Evolutionary conservation across 345 rosid species (phyloP).

Genomic region (Rubroshorea leprosula): DNA sequence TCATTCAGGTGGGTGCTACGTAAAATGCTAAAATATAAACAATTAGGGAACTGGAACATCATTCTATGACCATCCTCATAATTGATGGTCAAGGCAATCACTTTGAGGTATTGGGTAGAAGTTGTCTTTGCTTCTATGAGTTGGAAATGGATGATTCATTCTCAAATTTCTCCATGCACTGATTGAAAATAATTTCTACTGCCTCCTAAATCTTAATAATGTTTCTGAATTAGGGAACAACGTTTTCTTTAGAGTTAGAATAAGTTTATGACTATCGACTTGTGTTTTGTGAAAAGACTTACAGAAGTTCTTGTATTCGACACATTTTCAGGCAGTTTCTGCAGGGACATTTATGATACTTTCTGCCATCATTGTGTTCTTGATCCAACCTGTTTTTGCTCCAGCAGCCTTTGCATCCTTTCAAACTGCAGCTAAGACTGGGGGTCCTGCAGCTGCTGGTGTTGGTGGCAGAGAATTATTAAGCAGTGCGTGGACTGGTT

Average conservation of each 20-base stretch:
- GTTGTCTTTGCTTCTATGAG: neutral
- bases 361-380: conserved; percentile 47
- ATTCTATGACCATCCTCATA: too few species aligned
- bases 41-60: too few species aligned
- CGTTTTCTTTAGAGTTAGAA: neutral
- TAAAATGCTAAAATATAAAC: too few species aligned
- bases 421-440: conserved; percentile 51
- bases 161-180: too few species aligned
- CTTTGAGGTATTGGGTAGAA: neutral
- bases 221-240: neutral
- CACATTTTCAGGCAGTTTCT: conserved; percentile 38
- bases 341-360: conserved; percentile 45
- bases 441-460: conserved; percentile 43
- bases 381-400: conserved; percentile 63
- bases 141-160: too few species aligned
- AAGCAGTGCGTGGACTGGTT: conserved; percentile 92
- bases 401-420: conserved; percentile 84
- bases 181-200: too few species aligned
- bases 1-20: too few species aligned
- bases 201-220: too few species aligned
- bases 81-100: too few species aligned
- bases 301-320: neutral
- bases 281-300: neutral
- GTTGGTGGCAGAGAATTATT: conserved; percentile 56
- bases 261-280: neutral